phyloP scores from a whole-genome alignment of 257 asterid species.

The Lantana camara region DNA sequence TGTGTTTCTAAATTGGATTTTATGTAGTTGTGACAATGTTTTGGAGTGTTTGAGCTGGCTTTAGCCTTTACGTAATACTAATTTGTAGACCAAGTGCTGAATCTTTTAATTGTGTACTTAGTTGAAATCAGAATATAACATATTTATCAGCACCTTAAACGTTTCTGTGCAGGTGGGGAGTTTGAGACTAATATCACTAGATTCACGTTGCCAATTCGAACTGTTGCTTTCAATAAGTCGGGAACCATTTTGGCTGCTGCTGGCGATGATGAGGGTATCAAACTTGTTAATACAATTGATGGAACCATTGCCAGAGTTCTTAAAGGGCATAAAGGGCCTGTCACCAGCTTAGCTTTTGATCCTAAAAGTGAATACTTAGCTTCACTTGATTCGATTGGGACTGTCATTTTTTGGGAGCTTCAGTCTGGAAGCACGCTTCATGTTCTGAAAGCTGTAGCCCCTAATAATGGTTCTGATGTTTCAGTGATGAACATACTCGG shows the following conservation, averaged over 20 bases:
- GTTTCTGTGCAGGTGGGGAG: constrained; percentile 68
- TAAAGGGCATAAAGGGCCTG: constrained; percentile 89
- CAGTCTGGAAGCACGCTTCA: constrained; percentile 79
- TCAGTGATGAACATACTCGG: constrained; percentile 63
- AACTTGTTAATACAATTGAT: constrained; percentile 89
- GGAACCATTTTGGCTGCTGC: constrained; percentile 94
- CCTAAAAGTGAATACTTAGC: constrained; percentile 91
- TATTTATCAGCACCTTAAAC: constrained; percentile 12
- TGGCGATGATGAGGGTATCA: constrained; percentile 96
- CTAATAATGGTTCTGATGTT: constrained; percentile 59
- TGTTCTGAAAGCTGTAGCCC: constrained; percentile 81
- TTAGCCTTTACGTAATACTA: not conserved
- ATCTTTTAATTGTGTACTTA: not conserved
- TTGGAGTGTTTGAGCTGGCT: not conserved
- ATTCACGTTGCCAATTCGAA: constrained; percentile 87
- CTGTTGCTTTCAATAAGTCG: constrained; percentile 85
- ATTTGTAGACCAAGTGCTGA: not conserved
- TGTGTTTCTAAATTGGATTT: not conserved
- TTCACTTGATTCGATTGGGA: constrained; percentile 86
- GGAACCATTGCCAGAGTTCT: constrained; percentile 91
- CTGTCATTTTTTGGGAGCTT: constrained; percentile 91
- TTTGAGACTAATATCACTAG: constrained; percentile 92
- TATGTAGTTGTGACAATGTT: not conserved
- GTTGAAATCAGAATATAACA: not conserved
- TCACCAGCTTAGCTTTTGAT: constrained; percentile 91